These are phyloP conservation scores for Naegleria gruberi DNA, from an alignment of 208 protist species.

Conservation along the genomic window DNA sequence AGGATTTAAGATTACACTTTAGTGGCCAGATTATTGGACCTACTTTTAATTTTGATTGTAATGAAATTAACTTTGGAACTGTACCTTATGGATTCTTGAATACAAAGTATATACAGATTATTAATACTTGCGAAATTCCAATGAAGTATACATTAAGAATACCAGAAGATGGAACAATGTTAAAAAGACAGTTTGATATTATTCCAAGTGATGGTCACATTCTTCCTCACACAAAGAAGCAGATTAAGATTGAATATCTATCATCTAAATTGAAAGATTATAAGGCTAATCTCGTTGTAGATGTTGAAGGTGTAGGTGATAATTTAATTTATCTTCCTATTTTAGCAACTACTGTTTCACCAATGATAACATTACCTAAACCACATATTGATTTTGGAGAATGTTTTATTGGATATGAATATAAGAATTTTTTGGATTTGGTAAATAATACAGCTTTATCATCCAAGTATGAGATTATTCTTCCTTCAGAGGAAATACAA, in stretches of 20 bases:
- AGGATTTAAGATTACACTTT: conserved; percentile 64
- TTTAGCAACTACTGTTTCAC: conserved; percentile 66
- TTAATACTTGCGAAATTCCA: conserved; percentile 85
- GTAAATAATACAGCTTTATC: conserved; percentile 75
- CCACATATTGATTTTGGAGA: conserved; percentile 67
- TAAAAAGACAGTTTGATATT: conserved; percentile 59
- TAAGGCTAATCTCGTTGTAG: conserved; percentile 68
- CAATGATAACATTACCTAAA: conserved; percentile 54
- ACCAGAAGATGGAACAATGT: conserved; percentile 39
- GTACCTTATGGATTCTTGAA: conserved; percentile 81
- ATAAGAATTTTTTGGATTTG: conserved; percentile 69
- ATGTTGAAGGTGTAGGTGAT: conserved; percentile 79
- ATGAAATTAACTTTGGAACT: conserved; percentile 79
- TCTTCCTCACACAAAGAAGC: conserved; percentile 47
- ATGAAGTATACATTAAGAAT: conserved; percentile 66
- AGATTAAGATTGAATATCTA: conserved; percentile 63
- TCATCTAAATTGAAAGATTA: conserved; percentile 65
- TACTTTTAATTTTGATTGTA: conserved; percentile 76
- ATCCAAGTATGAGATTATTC: conserved; percentile 75
- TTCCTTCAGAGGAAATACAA: conserved; percentile 49
- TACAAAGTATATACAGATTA: conserved; percentile 54
- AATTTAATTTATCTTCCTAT: conserved; percentile 71
- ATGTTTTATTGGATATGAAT: conserved; percentile 77
- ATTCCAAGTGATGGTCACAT: conserved; percentile 59
- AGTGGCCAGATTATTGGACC: conserved; percentile 78